phyloP scores from a whole-genome alignment of 2,329 filamentous ascomycete genomes.

The Penicillium sp. region DNA sequence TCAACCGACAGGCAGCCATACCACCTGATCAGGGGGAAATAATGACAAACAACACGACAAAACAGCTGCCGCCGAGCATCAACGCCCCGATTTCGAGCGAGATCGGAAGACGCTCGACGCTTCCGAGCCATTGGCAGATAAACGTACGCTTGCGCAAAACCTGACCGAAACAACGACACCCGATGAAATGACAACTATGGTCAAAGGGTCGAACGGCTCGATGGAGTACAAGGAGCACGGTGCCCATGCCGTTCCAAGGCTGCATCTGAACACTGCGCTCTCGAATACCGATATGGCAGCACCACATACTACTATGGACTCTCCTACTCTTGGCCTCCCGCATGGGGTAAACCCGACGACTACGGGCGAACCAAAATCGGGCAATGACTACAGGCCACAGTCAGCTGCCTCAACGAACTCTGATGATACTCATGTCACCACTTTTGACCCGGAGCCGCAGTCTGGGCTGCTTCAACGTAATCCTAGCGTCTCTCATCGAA shows the following conservation, averaged over 20 bases:
- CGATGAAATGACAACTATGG: slow-evolving; percentile 26
- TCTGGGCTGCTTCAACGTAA: slow-evolving; percentile 50
- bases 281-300: slow-evolving; percentile 14
- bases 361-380: slow-evolving; percentile 2
- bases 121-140: slow-evolving; percentile 24
- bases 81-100: slow-evolving; percentile 43
- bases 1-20: slow-evolving; percentile 51
- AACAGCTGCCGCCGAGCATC: slow-evolving; percentile 56
- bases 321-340: slow-evolving; percentile 44
- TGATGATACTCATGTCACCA: slow-evolving; percentile 59
- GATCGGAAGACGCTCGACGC: slow-evolving; percentile 47
- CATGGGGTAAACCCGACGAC: slow-evolving; percentile 11
- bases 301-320: slow-evolving; percentile 39
- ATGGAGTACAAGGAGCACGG: slow-evolving; percentile 15
- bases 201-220: slow-evolving; percentile 18
- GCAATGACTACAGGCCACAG: slow-evolving; percentile 15
- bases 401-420: slow-evolving; percentile 58
- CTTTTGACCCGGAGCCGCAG: slow-evolving; percentile 70
- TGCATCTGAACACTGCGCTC: slow-evolving; percentile 30
- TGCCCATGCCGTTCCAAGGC: slow-evolving; percentile 20
- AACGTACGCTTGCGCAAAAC: slow-evolving; percentile 7
- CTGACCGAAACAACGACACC: slow-evolving; percentile 4
- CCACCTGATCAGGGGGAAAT: slow-evolving; percentile 72
- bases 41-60: slow-evolving; percentile 50
- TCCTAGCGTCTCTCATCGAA: slow-evolving; percentile 36